Evolutionary conservation across 1,139 yeast genomes (phyloP).

Genomic region (Diutina rugosa): DNA sequence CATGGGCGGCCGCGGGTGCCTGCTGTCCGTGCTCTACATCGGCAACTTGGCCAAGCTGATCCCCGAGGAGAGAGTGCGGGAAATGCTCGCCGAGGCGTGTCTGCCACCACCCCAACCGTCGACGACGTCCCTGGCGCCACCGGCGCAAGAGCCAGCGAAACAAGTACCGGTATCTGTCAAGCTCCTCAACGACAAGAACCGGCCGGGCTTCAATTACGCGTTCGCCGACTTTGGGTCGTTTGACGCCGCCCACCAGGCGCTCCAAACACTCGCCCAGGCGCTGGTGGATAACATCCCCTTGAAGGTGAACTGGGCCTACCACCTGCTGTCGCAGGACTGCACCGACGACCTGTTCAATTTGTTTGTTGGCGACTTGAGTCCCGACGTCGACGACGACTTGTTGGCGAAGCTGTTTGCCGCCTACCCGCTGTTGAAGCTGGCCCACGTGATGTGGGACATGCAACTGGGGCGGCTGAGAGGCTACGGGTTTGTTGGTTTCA

Average conservation of each 20-base stretch:
- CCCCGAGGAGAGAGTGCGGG: conserved; percentile 47
- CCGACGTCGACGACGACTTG: conserved; percentile 72
- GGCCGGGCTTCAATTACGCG: conserved; percentile 66
- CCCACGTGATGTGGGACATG: conserved; percentile 97
- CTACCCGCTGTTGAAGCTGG: conserved; percentile 58
- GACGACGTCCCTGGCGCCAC: conserved; percentile 62
- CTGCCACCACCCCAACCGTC: conserved; percentile 26
- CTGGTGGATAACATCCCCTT: conserved; percentile 39
- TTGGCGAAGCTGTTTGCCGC: conserved; percentile 46
- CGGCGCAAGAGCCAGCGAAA: conserved; percentile 72
- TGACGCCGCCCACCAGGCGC: conserved; percentile 49
- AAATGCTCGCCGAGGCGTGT: conserved; percentile 52
- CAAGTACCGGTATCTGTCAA: conserved; percentile 27
- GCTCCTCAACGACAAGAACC: conserved; percentile 63
- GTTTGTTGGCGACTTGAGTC: conserved; percentile 78
- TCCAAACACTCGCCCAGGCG: conserved; percentile 46
- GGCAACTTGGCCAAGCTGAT: conserved; percentile 61
- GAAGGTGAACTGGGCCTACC: conserved; percentile 74
- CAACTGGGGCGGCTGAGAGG: conserved; percentile 86
- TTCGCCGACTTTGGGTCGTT: conserved; percentile 62
- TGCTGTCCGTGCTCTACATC: conserved; percentile 61
- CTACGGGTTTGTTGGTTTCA: conserved; percentile 83
- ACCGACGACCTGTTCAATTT: conserved; percentile 45
- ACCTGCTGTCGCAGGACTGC: conserved; percentile 25
- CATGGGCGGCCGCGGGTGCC: conserved; percentile 73